phyloP scores from a whole-genome alignment of 139 green algal genomes.

The Ulvella scutata region DNA sequence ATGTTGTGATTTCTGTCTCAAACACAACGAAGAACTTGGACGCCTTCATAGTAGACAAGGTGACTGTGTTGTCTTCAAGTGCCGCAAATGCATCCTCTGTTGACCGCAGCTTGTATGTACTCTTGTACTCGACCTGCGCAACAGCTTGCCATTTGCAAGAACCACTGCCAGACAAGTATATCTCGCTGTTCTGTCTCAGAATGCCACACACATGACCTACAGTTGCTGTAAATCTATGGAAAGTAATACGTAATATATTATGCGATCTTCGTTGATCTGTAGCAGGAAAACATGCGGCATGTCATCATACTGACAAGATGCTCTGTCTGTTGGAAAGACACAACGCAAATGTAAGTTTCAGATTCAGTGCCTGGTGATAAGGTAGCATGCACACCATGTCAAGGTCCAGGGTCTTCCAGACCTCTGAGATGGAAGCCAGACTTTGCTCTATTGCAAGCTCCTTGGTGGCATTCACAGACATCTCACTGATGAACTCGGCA shows the following conservation, averaged over 20 bases:
- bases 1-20: constrained; percentile 57
- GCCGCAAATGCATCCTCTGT: constrained; percentile 67
- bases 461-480: constrained; percentile 60
- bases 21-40: constrained; percentile 73
- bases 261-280: too few relatives aligned
- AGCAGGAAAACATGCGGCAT: too few relatives aligned
- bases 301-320: too few relatives aligned
- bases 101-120: constrained; percentile 58
- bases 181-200: too few relatives aligned
- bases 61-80: constrained; percentile 74
- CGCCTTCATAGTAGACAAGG: constrained; percentile 75
- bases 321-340: too few relatives aligned
- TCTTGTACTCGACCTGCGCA: constrained; percentile 18
- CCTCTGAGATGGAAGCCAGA: constrained; percentile 11
- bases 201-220: too few relatives aligned
- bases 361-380: not conserved
- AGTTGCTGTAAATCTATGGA: too few relatives aligned
- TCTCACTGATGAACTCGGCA: constrained; percentile 61
- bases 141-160: too few relatives aligned
- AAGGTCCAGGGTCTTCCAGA: constrained; percentile 30
- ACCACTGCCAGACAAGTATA: too few relatives aligned
- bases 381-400: constrained; percentile 35
- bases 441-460: constrained; percentile 49
- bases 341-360: too few relatives aligned
- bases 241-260: too few relatives aligned